A percentile compares a stretch with the other conserved stretches of the same genome.
These are phyloP conservation scores for Inonotus obliquus DNA, from an alignment of 1,284 basidiomycete genomes.

Conservation along the genomic window DNA sequence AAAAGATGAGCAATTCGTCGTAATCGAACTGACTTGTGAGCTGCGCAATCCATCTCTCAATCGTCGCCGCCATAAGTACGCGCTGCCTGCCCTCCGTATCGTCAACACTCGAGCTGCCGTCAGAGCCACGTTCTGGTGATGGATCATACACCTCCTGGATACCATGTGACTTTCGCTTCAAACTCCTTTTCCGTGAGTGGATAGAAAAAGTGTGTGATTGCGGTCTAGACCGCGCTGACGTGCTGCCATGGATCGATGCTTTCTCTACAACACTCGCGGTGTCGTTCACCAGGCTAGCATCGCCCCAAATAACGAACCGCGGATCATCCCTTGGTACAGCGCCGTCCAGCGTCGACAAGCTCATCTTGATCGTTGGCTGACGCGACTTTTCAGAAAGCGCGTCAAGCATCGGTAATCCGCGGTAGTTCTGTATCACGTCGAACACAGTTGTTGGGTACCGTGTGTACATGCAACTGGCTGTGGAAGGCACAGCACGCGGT, in stretches of 20 bases:
- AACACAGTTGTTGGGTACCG: constrained; percentile 70
- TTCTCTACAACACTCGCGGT: constrained; percentile 31
- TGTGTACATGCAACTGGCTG: constrained; percentile 49
- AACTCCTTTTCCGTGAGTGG: constrained; percentile 35
- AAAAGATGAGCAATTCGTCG: constrained; percentile 80
- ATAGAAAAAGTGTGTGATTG: constrained; percentile 47
- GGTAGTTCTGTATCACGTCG: constrained; percentile 76
- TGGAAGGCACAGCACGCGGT: constrained; percentile 24
- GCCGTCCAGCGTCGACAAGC: constrained; percentile 55
- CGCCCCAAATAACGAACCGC: constrained; percentile 86
- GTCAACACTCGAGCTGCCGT: constrained; percentile 26
- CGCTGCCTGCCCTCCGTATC: constrained; percentile 33
- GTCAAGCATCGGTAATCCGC: constrained; percentile 66
- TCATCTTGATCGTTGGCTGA: constrained; percentile 62
- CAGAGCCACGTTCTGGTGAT: constrained; percentile 24
- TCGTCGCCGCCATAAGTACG: constrained; percentile 77
- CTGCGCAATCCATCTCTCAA: constrained; percentile 88
- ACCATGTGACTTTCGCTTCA: constrained; percentile 23
- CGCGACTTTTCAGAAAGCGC: constrained; percentile 43
- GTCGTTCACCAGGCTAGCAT: constrained; percentile 37
- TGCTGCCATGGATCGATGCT: constrained; percentile 10
- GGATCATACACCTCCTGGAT: constrained; percentile 20
- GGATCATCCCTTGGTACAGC: constrained; percentile 77
- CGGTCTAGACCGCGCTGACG: constrained; percentile 25
- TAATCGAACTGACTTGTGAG: constrained; percentile 80